These are phyloP conservation scores for barrel medic (Medicago truncatula) DNA, from an alignment of 306 rosid species.

Conservation along the genomic window DNA sequence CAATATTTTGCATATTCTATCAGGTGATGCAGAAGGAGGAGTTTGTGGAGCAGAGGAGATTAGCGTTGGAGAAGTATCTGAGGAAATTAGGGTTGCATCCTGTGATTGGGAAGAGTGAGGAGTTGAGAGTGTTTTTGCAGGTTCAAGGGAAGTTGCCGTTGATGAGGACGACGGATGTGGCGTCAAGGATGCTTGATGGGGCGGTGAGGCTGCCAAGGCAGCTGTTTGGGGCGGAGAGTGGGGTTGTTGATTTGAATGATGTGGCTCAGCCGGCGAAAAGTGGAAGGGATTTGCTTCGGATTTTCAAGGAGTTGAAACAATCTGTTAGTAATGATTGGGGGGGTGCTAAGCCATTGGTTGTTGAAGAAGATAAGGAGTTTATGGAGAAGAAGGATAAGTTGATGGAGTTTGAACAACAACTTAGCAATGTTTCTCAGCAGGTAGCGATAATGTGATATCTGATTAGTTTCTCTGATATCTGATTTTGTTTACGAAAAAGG, in stretches of 20 bases:
- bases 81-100: conserved; percentile 76
- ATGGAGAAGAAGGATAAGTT: conserved; percentile 76
- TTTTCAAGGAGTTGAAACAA: conserved; percentile 91
- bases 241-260: conserved; percentile 58
- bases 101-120: conserved; percentile 82
- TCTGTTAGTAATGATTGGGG: conserved; percentile 90
- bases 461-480: no score
- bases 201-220: conserved; percentile 86
- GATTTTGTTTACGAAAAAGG: background rate
- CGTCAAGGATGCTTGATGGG: conserved; percentile 93
- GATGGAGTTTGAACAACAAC: conserved; percentile 76
- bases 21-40: conserved; percentile 90
- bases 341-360: conserved; percentile 71
- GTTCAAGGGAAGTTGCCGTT: conserved; percentile 75
- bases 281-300: conserved; percentile 87
- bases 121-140: conserved; percentile 74
- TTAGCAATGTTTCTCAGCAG: conserved; percentile 82
- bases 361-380: conserved; percentile 92
- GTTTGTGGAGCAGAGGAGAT: conserved; percentile 93
- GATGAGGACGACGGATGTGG: conserved; percentile 63
- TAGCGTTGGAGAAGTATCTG: conserved; percentile 85
- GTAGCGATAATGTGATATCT: conserved; percentile 42
- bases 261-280: conserved; percentile 88
- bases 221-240: conserved; percentile 61
- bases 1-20: no score